These are phyloP conservation scores for Viola odorata DNA, from an alignment of 345 rosid species.

Conservation along the genomic window DNA sequence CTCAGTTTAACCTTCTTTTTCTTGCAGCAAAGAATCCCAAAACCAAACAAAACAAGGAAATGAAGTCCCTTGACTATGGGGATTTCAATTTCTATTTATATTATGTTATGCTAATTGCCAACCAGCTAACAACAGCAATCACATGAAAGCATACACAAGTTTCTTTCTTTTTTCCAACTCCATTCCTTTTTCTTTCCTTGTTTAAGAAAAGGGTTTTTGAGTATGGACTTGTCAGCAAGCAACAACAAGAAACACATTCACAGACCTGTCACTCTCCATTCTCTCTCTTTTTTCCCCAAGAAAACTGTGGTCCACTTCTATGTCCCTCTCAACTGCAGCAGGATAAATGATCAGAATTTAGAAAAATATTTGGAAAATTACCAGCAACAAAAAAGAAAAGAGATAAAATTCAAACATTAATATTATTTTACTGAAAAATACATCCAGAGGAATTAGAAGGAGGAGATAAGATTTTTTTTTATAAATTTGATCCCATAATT, in stretches of 20 bases:
- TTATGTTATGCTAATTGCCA: constrained; percentile 18
- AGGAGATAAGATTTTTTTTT: too few relatives aligned
- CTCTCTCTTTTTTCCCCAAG: constrained; percentile 13
- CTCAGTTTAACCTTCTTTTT: background rate
- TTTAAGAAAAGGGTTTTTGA: constrained; percentile 2
- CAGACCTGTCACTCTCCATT: constrained; percentile 11
- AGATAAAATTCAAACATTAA: too few relatives aligned
- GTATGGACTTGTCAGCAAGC: constrained; percentile 17
- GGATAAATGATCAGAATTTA: constrained; percentile 5
- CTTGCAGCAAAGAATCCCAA: background rate
- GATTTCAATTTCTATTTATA: background rate
- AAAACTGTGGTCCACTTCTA: constrained; percentile 20
- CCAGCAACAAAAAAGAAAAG: background rate
- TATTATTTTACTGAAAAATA: background rate
- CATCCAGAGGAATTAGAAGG: too few relatives aligned
- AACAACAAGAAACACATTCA: constrained; percentile 9
- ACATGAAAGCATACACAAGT: constrained; percentile 20
- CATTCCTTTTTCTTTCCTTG: background rate
- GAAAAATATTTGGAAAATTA: background rate
- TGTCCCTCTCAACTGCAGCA: constrained; percentile 24
- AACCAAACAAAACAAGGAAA: background rate
- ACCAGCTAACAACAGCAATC: constrained; percentile 17
- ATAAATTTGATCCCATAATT: too few relatives aligned
- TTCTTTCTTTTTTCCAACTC: background rate
- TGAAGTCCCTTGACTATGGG: background rate